Evolutionary conservation across 2,329 filamentous ascomycete species (phyloP).

Genomic region (Verticillium klebahnii): DNA sequence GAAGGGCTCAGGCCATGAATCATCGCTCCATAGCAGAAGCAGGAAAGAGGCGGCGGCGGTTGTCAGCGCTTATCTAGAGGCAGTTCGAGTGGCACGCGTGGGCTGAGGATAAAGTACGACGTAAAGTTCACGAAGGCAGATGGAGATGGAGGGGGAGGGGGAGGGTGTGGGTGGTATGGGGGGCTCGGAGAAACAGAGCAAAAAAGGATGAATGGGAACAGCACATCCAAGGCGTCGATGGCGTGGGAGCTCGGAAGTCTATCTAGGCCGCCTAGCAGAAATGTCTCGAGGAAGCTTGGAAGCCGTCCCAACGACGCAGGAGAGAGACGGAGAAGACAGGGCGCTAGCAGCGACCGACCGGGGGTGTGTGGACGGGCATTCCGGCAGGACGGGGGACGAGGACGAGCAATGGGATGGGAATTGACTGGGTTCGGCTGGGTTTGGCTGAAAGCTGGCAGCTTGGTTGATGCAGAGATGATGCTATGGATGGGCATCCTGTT

Average conservation of each 20-base stretch:
- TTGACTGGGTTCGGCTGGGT: background rate
- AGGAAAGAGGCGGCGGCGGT: background rate
- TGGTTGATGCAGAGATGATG: constrained; percentile 4
- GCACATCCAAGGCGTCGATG: background rate
- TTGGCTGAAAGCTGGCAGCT: background rate
- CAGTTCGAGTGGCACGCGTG: constrained; percentile 1
- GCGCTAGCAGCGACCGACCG: background rate
- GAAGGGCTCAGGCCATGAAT: constrained; percentile 11
- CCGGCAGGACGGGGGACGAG: background rate
- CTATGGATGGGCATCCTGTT: constrained; percentile 3
- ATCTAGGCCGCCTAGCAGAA: background rate
- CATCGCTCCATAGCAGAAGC: background rate
- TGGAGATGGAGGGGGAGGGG: background rate
- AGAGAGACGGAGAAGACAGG: background rate
- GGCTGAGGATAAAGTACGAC: background rate
- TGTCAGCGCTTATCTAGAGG: background rate
- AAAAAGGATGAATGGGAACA: background rate
- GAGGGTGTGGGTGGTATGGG: background rate
- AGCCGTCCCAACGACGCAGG: background rate
- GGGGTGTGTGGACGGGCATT: background rate
- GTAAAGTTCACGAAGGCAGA: background rate
- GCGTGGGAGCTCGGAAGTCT: background rate
- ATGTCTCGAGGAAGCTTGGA: background rate
- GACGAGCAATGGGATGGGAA: background rate
- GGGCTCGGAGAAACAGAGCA: background rate